phyloP scores from a whole-genome alignment of 805 yeast species.

The Sugiyamaella boreocaroliniensis region DNA sequence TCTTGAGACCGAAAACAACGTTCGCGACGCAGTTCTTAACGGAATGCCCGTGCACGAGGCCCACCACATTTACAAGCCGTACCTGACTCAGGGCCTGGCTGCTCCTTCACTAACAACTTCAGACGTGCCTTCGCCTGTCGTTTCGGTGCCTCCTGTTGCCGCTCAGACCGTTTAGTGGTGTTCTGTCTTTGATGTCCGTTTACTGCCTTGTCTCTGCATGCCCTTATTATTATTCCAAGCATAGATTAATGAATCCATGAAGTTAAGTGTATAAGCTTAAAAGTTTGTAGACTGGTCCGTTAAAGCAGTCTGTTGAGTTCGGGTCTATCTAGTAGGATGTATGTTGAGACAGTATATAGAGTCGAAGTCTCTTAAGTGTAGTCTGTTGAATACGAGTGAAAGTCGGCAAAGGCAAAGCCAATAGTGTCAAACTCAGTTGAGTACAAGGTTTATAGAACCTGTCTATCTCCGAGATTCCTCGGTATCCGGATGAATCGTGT shows the following conservation, averaged over 20 bases:
- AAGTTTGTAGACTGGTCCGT: no score
- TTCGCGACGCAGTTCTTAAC: slow-evolving; percentile 8
- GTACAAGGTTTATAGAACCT: no score
- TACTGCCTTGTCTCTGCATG: neutral
- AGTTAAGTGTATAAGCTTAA: no score
- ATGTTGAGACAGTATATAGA: no score
- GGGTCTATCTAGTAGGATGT: no score
- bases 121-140: neutral
- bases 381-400: no score
- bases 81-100: neutral
- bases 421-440: no score
- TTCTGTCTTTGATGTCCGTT: neutral
- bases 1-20: slow-evolving; percentile 9
- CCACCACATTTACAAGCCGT: slow-evolving; percentile 11
- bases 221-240: slow-evolving; percentile 23
- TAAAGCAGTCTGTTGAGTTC: no score
- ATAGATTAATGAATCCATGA: slow-evolving; percentile 32
- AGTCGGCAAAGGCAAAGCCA: no score
- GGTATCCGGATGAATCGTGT: no score
- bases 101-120: neutral
- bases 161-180: neutral
- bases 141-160: neutral
- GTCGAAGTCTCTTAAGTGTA: no score
- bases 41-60: slow-evolving; percentile 12
- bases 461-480: no score